phyloP scores from a whole-genome alignment of 441 rosid genomes.

The Brassica balearica region DNA sequence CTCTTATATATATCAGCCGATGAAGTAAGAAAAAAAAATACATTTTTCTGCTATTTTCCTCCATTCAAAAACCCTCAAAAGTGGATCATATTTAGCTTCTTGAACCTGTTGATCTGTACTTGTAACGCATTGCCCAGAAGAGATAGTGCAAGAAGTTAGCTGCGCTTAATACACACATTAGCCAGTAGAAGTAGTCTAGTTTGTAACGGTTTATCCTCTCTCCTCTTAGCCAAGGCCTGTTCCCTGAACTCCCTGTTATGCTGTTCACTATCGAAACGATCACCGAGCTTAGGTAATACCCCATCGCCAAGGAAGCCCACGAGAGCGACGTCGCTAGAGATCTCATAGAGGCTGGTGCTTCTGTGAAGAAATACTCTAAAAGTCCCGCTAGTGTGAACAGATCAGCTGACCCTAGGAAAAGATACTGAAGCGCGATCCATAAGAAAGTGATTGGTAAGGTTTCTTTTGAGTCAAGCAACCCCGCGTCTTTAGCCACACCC shows the following conservation, averaged over 20 bases:
- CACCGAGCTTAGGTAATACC: conserved; percentile 83
- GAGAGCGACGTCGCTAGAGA: conserved; percentile 87
- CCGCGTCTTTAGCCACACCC: conserved; percentile 57
- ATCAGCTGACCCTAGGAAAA: conserved; percentile 87
- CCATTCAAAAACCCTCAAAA: conserved; percentile 24
- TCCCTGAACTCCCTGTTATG: conserved; percentile 50
- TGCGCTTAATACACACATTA: conserved; percentile 75
- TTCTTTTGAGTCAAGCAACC: conserved; percentile 47
- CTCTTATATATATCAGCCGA: conserved; percentile 38
- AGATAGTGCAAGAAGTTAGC: conserved; percentile 75
- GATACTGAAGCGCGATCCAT: conserved; percentile 81
- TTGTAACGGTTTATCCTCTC: conserved; percentile 61
- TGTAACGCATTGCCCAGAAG: conserved; percentile 75
- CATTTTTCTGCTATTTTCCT: conserved; percentile 10
- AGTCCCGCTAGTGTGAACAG: conserved; percentile 88
- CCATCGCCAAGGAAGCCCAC: conserved; percentile 86
- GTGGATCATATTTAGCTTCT: background rate
- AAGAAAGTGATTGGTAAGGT: conserved; percentile 72
- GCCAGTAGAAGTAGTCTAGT: conserved; percentile 85
- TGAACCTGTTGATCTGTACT: conserved; percentile 58
- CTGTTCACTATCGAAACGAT: conserved; percentile 74
- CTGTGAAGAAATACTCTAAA: conserved; percentile 88
- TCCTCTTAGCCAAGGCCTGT: conserved; percentile 74
- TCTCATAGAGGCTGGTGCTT: conserved; percentile 81
- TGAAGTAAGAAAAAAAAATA: conserved; percentile 18